phyloP scores from a whole-genome alignment of 768 basidiomycete species.

The Dioszegia hungarica region DNA sequence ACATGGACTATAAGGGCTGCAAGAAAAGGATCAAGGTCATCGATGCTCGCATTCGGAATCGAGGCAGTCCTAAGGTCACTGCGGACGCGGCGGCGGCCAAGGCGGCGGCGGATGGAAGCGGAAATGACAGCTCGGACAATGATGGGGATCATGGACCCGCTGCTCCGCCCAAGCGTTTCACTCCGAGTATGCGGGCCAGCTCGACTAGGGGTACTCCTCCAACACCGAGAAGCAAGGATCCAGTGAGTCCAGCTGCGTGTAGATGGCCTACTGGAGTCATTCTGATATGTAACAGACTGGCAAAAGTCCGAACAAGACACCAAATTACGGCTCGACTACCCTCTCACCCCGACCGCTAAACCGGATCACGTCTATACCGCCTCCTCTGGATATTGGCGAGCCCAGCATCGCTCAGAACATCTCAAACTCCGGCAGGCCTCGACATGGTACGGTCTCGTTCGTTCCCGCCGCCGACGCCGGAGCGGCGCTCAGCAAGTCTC shows the following conservation, averaged over 20 bases:
- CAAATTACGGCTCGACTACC: conserved; percentile 3
- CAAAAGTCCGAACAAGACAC: neutral
- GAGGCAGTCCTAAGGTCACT: neutral
- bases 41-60: conserved; percentile 22
- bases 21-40: conserved; percentile 48
- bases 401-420: neutral
- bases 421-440: neutral
- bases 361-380: neutral
- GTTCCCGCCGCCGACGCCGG: neutral
- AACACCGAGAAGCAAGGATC: neutral
- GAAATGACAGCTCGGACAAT: conserved; percentile 67
- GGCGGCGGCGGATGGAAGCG: conserved; percentile 53
- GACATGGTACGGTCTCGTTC: neutral
- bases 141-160: conserved; percentile 51
- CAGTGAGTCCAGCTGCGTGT: neutral
- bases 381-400: conserved; percentile 13
- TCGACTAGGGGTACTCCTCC: neutral
- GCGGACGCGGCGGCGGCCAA: neutral
- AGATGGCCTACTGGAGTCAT: neutral
- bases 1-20: conserved; percentile 47
- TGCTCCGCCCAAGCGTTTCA: conserved; percentile 21
- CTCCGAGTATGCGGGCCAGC: neutral
- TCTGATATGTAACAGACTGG: neutral
- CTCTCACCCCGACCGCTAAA: neutral
- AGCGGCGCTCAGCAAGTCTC: neutral